These are phyloP conservation scores for Cardiospermum halicacabum DNA, from an alignment of 345 rosid species.

Conservation along the genomic window DNA sequence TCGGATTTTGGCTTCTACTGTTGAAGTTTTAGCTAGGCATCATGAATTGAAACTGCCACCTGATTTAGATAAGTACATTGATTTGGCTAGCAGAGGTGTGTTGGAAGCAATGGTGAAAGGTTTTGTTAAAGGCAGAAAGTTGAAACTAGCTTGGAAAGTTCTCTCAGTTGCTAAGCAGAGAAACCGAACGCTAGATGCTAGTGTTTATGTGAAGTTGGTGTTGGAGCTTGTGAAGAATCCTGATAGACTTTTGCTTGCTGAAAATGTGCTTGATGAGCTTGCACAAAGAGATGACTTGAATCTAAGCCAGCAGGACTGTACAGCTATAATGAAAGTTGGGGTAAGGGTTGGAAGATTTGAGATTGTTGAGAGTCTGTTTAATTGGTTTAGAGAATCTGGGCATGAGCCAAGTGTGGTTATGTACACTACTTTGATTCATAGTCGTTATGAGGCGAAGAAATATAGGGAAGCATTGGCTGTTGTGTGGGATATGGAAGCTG, in stretches of 20 bases:
- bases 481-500: conserved; percentile 87
- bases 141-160: conserved; percentile 68
- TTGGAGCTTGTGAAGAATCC: conserved; percentile 71
- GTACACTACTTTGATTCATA: conserved; percentile 84
- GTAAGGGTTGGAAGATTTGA: conserved; percentile 51
- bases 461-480: conserved; percentile 74
- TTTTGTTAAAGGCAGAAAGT: conserved; percentile 57
- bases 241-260: conserved; percentile 49
- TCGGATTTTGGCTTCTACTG: conserved; percentile 52
- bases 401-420: conserved; percentile 57
- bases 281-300: conserved; percentile 59
- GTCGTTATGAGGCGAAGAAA: conserved; percentile 50
- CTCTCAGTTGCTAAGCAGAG: conserved; percentile 41
- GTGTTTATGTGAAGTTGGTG: conserved; percentile 67
- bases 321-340: conserved; percentile 83
- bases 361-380: conserved; percentile 54
- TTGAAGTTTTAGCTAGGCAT: conserved; percentile 68
- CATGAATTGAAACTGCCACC: conserved; percentile 54
- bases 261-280: conserved; percentile 52
- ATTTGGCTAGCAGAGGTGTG: conserved; percentile 53
- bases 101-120: conserved; percentile 84
- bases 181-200: conserved; percentile 56
- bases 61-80: conserved; percentile 43
- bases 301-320: conserved; percentile 69
- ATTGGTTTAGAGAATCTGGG: conserved; percentile 61